These are phyloP conservation scores for Saksenaea oblongispora DNA, from an alignment of 371 early-diverging fungal species.

Conservation along the genomic window DNA sequence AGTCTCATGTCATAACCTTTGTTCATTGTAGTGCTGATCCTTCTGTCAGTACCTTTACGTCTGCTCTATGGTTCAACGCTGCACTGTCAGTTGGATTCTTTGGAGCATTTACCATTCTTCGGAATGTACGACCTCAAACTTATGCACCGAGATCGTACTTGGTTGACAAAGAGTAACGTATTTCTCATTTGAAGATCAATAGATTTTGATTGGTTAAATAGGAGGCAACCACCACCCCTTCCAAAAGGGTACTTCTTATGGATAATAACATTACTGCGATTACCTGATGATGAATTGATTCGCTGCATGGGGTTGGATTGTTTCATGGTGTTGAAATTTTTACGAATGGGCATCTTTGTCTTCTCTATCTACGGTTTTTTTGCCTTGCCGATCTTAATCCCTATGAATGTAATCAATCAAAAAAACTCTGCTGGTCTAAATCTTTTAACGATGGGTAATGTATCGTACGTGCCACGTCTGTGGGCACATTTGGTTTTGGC, in stretches of 20 bases:
- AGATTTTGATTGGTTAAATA: slow-evolving; percentile 19
- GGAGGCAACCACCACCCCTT: slow-evolving; percentile 61
- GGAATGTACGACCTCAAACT: slow-evolving; percentile 55
- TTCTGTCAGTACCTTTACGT: slow-evolving; percentile 60
- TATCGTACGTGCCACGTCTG: slow-evolving; percentile 44
- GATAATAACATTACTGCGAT: slow-evolving; percentile 58
- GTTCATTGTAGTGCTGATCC: slow-evolving; percentile 33
- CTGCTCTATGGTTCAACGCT: slow-evolving; percentile 69
- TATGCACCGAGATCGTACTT: slow-evolving; percentile 75
- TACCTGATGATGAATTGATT: slow-evolving; percentile 61
- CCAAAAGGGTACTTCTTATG: slow-evolving; percentile 57
- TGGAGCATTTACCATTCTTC: slow-evolving; percentile 60
- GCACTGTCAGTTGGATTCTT: slow-evolving; percentile 57
- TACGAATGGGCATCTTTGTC: slow-evolving; percentile 58
- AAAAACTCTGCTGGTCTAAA: slow-evolving; percentile 40
- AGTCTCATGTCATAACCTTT: background rate
- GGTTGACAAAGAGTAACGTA: slow-evolving; percentile 56
- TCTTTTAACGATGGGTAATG: slow-evolving; percentile 67
- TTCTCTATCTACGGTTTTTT: slow-evolving; percentile 62
- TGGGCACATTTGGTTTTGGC: slow-evolving; percentile 76
- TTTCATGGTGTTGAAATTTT: slow-evolving; percentile 76
- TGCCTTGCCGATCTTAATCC: slow-evolving; percentile 67
- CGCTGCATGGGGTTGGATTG: slow-evolving; percentile 72
- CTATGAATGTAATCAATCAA: slow-evolving; percentile 61
- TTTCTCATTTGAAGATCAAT: background rate